Percentiles rank a stretch among this genome's conserved stretches.
Evolutionary conservation across 768 basidiomycete genomes (phyloP).

Genomic region (Russula sp.): DNA sequence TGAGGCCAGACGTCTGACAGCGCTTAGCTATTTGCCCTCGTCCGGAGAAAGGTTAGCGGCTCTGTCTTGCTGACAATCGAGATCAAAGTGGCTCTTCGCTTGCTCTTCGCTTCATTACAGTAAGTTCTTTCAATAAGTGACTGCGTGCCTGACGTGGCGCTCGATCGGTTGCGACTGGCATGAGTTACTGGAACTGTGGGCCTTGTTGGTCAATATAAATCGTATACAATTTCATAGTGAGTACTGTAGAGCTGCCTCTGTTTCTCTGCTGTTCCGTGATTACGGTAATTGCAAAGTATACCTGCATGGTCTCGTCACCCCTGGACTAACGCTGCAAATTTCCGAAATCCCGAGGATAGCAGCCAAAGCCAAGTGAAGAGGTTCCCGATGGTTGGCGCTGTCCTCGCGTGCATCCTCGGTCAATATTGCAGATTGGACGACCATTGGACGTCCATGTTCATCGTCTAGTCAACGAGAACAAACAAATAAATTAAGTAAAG

Average conservation of each 20-base stretch:
- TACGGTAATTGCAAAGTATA: no score
- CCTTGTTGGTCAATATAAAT: neutral
- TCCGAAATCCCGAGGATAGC: neutral
- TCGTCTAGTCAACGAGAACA: neutral
- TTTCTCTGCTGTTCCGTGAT: neutral
- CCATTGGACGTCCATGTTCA: neutral
- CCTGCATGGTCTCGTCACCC: no score
- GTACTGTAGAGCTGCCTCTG: neutral
- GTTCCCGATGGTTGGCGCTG: neutral
- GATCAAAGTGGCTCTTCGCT: neutral
- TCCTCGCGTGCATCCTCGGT: neutral
- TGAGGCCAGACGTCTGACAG: neutral
- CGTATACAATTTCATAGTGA: neutral
- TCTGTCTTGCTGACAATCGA: neutral
- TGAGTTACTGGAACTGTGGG: neutral
- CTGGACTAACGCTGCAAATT: neutral
- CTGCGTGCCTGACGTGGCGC: conserved; percentile 5
- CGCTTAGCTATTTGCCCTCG: conserved; percentile 3
- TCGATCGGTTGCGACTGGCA: neutral
- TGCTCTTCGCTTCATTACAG: neutral
- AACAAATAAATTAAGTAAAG: neutral
- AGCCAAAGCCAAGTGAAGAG: no score
- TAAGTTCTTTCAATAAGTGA: neutral
- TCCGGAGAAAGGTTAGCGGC: conserved; percentile 1
- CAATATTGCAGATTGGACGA: neutral